Percentiles rank a stretch among this genome's conserved stretches.
Evolutionary conservation across 2,329 filamentous ascomycete genomes (phyloP).

Genomic region (Eutypa lata): DNA sequence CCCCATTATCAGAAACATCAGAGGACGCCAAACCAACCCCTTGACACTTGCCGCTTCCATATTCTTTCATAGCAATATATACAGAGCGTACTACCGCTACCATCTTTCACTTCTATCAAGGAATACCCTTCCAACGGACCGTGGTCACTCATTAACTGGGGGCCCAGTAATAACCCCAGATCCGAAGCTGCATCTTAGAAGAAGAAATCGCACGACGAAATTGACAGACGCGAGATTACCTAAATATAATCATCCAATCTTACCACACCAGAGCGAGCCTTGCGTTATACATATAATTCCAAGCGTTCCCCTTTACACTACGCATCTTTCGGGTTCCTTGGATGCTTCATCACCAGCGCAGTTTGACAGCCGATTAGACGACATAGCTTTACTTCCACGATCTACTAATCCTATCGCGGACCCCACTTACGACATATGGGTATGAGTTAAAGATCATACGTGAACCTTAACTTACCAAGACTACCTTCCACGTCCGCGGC

Average conservation of each 20-base stretch:
- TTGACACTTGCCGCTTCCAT: not conserved
- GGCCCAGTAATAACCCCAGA: not conserved
- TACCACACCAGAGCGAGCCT: not conserved
- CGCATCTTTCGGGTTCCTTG: not conserved
- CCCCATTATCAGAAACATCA: constrained; percentile 12
- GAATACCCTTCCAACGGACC: not conserved
- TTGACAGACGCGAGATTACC: too few relatives aligned
- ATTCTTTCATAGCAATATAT: not conserved
- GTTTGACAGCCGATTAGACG: not conserved
- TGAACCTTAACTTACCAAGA: not conserved
- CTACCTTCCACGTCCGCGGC: not conserved
- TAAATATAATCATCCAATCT: not conserved
- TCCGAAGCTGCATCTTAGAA: not conserved
- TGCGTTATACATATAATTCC: not conserved
- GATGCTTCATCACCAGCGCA: not conserved
- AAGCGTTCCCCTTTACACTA: not conserved
- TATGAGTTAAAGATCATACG: not conserved
- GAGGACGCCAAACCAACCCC: constrained; percentile 8
- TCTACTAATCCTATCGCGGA: not conserved
- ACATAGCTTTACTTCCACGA: not conserved
- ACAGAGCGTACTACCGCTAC: not conserved
- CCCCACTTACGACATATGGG: not conserved
- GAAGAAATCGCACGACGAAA: not conserved
- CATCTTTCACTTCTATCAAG: not conserved
- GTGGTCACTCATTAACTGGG: not conserved